Conservation (phyloP, 2,329 filamentous ascomycete genomes). For the Purpureocillium lavendulum region DNA sequence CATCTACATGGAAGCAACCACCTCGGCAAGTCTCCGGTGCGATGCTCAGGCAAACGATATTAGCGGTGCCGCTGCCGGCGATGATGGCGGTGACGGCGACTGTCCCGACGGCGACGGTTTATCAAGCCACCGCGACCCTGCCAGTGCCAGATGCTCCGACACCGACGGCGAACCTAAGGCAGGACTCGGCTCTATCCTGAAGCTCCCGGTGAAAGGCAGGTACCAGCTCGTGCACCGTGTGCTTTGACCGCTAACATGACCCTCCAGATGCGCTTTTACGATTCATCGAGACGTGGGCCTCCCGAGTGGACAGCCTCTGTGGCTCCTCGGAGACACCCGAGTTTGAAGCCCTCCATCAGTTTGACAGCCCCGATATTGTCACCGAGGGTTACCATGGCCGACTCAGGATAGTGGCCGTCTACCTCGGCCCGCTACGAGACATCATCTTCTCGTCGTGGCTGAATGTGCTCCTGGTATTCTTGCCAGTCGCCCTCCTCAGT, state of each 20-base stretch:
- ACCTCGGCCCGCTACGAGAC: conserved; percentile 10
- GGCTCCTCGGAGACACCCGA: neutral
- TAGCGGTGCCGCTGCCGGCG: neutral
- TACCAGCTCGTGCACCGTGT: too few species aligned
- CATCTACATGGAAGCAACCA: conserved; percentile 2
- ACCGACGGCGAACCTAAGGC: too few species aligned
- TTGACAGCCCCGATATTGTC: neutral
- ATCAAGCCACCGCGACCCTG: too few species aligned
- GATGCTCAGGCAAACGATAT: neutral
- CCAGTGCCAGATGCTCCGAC: too few species aligned
- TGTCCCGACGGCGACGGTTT: neutral
- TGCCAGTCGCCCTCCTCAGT: conserved; percentile 58
- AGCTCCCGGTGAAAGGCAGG: too few species aligned
- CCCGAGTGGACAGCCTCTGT: too few species aligned
- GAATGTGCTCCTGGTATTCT: conserved; percentile 60
- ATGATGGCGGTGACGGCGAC: neutral
- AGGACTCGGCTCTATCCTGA: too few species aligned
- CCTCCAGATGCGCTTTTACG: too few species aligned
- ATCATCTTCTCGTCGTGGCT: conserved; percentile 37
- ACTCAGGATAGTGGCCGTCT: neutral
- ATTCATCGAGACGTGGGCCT: too few species aligned
- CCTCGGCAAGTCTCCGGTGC: neutral
- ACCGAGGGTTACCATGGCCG: too few species aligned
- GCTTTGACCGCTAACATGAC: too few species aligned
- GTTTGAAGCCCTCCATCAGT: neutral